Percentiles rank a stretch among this genome's conserved stretches.
Evolutionary conservation across 2,329 filamentous ascomycete species (phyloP).

Genomic region (Triangularia verruculosa): DNA sequence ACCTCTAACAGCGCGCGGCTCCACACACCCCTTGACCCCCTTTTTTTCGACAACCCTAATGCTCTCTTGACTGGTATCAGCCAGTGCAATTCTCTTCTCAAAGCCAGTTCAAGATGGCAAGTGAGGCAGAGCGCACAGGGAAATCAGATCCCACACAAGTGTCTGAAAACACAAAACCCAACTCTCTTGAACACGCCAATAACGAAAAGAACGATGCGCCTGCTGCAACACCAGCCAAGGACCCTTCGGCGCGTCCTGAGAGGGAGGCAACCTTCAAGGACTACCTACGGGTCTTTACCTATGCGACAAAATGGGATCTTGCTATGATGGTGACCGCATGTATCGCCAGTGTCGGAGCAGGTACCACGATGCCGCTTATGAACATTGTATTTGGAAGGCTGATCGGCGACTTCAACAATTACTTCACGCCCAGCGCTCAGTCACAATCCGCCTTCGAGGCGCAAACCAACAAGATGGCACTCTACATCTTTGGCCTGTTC

Average conservation of each 20-base stretch:
- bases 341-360: slow-evolving; percentile 50
- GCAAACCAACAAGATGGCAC: slow-evolving; percentile 45
- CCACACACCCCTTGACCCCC: background rate
- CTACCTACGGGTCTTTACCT: slow-evolving; percentile 52
- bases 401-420: slow-evolving; percentile 48
- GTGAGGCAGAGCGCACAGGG: background rate
- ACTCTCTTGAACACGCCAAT: background rate
- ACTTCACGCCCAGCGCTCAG: slow-evolving; percentile 31
- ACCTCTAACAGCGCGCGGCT: background rate
- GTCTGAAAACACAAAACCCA: slow-evolving; percentile 7
- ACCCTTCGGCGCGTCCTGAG: slow-evolving; percentile 40
- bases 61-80: background rate
- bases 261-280: slow-evolving; percentile 45
- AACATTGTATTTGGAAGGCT: slow-evolving; percentile 57
- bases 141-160: background rate
- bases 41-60: background rate
- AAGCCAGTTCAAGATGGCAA: slow-evolving; percentile 3
- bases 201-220: slow-evolving; percentile 6
- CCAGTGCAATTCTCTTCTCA: background rate
- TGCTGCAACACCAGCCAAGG: slow-evolving; percentile 5
- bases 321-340: slow-evolving; percentile 46
- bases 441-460: slow-evolving; percentile 37
- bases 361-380: slow-evolving; percentile 56
- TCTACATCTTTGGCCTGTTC: slow-evolving; percentile 71
- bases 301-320: slow-evolving; percentile 53